A percentile compares a stretch with the other conserved stretches of the same genome.
Conservation (phyloP, 225 moss, liverwort and hornwort genomes). For the Polytrichum commune region DNA sequence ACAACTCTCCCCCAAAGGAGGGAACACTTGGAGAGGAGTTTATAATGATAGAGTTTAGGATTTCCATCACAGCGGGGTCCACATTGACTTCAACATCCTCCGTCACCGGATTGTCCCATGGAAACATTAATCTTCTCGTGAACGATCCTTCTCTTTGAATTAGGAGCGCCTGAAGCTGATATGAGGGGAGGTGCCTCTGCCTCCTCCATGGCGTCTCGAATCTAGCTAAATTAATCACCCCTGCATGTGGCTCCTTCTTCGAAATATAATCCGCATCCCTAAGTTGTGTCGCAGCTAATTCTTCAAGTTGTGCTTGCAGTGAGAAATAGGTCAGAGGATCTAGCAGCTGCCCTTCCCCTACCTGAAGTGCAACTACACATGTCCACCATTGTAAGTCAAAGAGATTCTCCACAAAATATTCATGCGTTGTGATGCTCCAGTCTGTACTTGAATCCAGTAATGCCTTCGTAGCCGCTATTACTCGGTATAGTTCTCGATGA, state of each 20-base stretch:
- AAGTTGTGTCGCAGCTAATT: not conserved
- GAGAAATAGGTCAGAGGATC: too few relatives aligned
- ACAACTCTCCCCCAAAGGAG: constrained; percentile 42
- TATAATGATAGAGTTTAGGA: constrained; percentile 26
- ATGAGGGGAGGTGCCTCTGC: too few relatives aligned
- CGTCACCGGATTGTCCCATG: not conserved
- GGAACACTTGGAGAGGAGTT: constrained; percentile 19
- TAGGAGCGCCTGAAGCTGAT: not conserved
- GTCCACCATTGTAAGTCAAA: not conserved
- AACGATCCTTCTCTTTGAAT: not conserved
- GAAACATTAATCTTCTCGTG: not conserved
- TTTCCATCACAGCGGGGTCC: constrained; percentile 23
- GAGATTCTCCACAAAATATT: not conserved
- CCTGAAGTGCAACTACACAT: not conserved
- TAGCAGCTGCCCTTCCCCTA: not conserved
- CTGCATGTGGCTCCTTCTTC: not conserved
- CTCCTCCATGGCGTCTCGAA: too few relatives aligned
- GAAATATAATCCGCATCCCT: not conserved
- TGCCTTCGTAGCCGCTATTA: too few relatives aligned
- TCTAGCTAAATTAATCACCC: too few relatives aligned
- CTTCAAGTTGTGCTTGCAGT: not conserved
- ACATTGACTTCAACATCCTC: constrained; percentile 16
- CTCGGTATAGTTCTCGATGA: too few relatives aligned
- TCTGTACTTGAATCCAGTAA: too few relatives aligned
- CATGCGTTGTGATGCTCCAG: too few relatives aligned